Base-by-base conservation (phyloP, 345 rosid genomes). In the Rhodamnia rubescens region DNA sequence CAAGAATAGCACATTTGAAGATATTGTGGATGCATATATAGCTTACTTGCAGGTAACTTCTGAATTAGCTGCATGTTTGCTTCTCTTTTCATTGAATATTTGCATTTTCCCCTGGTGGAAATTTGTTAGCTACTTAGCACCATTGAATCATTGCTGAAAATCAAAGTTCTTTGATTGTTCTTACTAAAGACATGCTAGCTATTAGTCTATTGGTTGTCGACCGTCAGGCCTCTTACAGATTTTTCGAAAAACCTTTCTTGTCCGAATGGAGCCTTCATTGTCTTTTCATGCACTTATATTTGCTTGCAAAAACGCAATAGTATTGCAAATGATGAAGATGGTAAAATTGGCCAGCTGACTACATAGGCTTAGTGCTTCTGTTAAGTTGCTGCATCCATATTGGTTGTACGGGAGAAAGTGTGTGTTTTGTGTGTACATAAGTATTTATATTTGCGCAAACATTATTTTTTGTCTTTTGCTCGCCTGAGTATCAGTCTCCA, bases 1-100 rank as follows among this genome's bases (percentile, higher is more conserved):
- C 83, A 93, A 91, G 88, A 92, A 91, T 82, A 93, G 91, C 84
- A 87, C 96, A 56, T 84, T 98, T 88, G 99, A 98, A 91, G 99
- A 98, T 87, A 93, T 93, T 53, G 87, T 98, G 84, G 99, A 96
- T 89, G 96, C 96, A 81, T 98, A 98, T 92, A 91, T 96, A 85
- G 98, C 96, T 29, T 91, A 93, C 89, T 88, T 96, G 92, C 99
- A 98, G 94, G 98, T 92, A 88, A 86, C 15, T 26, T 54, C 20
- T n/a, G 11, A 56, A 50, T 81, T 42, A 53, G 36, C 57, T 42
- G 36, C 6, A 1, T 49, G 27, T 81, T 81, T 81, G 18, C 54
- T 27, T 81, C 83, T 81, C 54, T 49, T 49, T 81, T 81, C 83
- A 81, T 49, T 18, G n/a, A 47, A 81, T 26, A 24, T 51, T 81